These are phyloP conservation scores for Aspergillus fumigatus DNA, from an alignment of 2,329 filamentous ascomycete species.

Conservation along the genomic window DNA sequence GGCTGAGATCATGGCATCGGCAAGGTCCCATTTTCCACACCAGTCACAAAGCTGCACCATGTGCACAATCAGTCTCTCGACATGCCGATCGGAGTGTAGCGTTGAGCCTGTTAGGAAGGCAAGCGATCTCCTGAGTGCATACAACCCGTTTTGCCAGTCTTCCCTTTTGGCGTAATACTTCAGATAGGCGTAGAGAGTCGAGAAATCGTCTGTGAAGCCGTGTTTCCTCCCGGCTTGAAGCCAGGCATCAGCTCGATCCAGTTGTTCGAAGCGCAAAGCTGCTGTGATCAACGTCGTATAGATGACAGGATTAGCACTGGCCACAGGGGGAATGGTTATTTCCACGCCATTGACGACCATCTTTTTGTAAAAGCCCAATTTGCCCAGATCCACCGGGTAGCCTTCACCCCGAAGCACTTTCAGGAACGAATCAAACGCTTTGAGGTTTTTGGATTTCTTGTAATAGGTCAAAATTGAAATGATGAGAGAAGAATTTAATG, in stretches of 20 bases:
- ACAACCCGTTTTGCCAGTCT: slow-evolving; percentile 34
- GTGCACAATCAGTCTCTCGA: slow-evolving; percentile 33
- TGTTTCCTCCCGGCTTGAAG: slow-evolving; percentile 30
- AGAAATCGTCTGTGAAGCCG: slow-evolving; percentile 36
- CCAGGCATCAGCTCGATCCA: slow-evolving; percentile 38
- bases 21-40: slow-evolving; percentile 27
- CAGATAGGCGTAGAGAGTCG: slow-evolving; percentile 35
- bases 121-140: slow-evolving; percentile 29
- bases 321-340: slow-evolving; percentile 32
- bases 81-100: slow-evolving; percentile 18
- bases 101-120: slow-evolving; percentile 35
- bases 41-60: slow-evolving; percentile 39
- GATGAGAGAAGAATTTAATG: slow-evolving; percentile 32
- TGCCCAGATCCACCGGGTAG: slow-evolving; percentile 32
- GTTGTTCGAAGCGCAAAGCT: slow-evolving; percentile 38
- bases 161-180: slow-evolving; percentile 33
- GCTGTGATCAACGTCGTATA: slow-evolving; percentile 34
- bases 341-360: slow-evolving; percentile 33
- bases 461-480: slow-evolving; percentile 34
- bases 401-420: slow-evolving; percentile 32
- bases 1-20: slow-evolving; percentile 30
- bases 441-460: slow-evolving; percentile 38
- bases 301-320: slow-evolving; percentile 30
- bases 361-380: slow-evolving; percentile 20
- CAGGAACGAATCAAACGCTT: slow-evolving; percentile 38